Evolutionary conservation across 2,329 filamentous ascomycete species (phyloP), one percentile per base, ranked within the genome.

Genomic region (Xylariales sp.): DNA sequence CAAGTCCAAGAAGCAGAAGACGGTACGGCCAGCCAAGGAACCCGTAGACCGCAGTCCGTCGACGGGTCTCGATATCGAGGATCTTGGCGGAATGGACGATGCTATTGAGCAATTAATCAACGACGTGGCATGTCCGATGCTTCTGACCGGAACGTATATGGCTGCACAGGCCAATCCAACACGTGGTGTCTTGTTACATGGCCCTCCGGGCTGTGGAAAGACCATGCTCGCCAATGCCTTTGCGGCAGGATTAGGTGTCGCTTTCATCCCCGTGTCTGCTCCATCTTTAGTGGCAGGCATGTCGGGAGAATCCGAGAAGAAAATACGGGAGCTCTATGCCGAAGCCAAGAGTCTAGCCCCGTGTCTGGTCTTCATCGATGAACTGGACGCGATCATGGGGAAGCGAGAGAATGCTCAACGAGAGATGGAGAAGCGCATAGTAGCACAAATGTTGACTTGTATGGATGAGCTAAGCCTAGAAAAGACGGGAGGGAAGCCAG

Each of bases 271-370:
- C 2, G 82, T 93, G n/a, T 84, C 86, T 0, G 87, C 86, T 1
- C 86, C 88, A 1, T 86, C 85, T 0, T 76, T 94, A 24, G 83
- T 94, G 0, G 88, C 85, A 12, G 87, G 88, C 15, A 93, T 91
- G 81, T 93, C 86, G 24, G 88, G 88, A 52, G 88, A 93, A 58
- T 91, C 86, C 0, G 88, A 95, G 61, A 90, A 90, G 66, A 88
- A 88, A 46, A 78, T 95, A 20, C 74, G 88, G 25, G 86, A 91
- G 50, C 74, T 88, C 35, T 94, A 94, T 46, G 90, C 97, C 10
- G 87, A 93, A 56, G 93, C 93, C 0, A 88, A 87, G 59, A 77
- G 80, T 42, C 74, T 90, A 27, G 90, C 91, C 0, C 93, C 93
- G 0, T 95, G 88, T 55, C 72, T 98, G 4, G 75, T 98, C 4